phyloP scores from a whole-genome alignment of 1,284 basidiomycete genomes.

The Gymnopus androsaceus region DNA sequence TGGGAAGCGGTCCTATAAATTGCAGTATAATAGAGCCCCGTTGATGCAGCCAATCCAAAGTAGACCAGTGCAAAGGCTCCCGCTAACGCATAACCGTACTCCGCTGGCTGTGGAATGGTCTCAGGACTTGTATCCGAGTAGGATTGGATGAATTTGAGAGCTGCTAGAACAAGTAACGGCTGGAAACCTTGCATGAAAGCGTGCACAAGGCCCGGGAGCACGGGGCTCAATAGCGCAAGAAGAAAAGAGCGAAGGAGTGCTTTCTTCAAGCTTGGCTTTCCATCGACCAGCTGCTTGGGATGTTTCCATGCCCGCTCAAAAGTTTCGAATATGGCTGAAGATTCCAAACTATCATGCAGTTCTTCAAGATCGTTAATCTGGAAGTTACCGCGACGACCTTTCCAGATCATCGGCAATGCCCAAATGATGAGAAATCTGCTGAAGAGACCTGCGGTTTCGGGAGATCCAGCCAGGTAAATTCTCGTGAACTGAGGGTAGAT shows the following conservation, averaged over 20 bases:
- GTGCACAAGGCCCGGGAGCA: background rate
- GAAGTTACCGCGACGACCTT: too few species aligned
- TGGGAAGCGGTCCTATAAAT: background rate
- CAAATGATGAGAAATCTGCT: too few species aligned
- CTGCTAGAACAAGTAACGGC: background rate
- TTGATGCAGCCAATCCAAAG: background rate
- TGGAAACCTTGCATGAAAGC: background rate
- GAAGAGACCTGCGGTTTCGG: too few species aligned
- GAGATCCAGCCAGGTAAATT: too few species aligned
- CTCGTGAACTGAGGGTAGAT: too few species aligned
- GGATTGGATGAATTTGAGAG: background rate
- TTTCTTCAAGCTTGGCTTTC: too few species aligned
- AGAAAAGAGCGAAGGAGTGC: background rate
- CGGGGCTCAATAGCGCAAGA: background rate
- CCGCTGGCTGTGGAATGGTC: background rate
- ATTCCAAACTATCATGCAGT: too few species aligned
- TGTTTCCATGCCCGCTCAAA: too few species aligned
- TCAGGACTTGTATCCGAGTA: background rate
- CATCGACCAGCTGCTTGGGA: too few species aligned
- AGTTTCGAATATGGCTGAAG: too few species aligned
- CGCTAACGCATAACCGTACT: background rate
- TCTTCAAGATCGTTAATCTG: too few species aligned
- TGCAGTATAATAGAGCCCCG: conserved; percentile 1
- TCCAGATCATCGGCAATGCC: too few species aligned
- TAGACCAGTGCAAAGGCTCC: background rate